Base-by-base conservation (phyloP, 148 eudicot species). In the Oxyria digyna region DNA sequence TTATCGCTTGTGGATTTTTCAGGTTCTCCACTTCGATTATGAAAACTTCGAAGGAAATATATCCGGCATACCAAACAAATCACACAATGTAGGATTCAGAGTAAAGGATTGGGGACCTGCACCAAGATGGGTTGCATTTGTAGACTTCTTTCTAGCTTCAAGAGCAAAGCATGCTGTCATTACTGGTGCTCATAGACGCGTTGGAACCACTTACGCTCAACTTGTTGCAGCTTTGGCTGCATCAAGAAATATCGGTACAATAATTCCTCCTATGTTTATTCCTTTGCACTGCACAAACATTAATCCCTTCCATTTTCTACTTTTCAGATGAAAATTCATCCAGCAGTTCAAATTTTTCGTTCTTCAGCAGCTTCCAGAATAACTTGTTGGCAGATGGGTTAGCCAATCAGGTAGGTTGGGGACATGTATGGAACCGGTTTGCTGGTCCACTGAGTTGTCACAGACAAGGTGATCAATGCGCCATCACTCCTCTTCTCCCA, bases 71-170 rank as follows among this genome's bases (percentile, higher is more conserved):
- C 38, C 29, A 42, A 57, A 49, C 57, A 75, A 67, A 69, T 52
- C 72, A 8, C 74, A 57, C 18, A 78, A 13, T 69, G 67, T 78
- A 68, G 83, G 71, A 45, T 89, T 87, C 72, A 74, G 97, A 75
- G 85, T 73, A 26, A 92, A 84, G 77, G 97, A 92, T 66, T 92
- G 97, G 97, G 97, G 97, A 0, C 93, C 97, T 10, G 96, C 96
- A 27, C 97, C 97, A n/a, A 81, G 97, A 78, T 92, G 97, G 96
- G 97, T 92, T 75, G 96, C 97, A 71, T 92, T 92, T 83, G 97
- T 89, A 7, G 97, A 92, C 70, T 92, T 92, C 81, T 92, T 92
- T 71, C 85, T 92, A 18, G 97, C 97, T 42, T 80, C 97, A 21
- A 93, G 87, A 21, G 96, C 94, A 23, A 89, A 84, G 76, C 84